Evolutionary conservation across 371 early-diverging fungal genomes (phyloP), one percentile per base, ranked within the genome.

Genomic region (Syncephalastrum racemosum): DNA sequence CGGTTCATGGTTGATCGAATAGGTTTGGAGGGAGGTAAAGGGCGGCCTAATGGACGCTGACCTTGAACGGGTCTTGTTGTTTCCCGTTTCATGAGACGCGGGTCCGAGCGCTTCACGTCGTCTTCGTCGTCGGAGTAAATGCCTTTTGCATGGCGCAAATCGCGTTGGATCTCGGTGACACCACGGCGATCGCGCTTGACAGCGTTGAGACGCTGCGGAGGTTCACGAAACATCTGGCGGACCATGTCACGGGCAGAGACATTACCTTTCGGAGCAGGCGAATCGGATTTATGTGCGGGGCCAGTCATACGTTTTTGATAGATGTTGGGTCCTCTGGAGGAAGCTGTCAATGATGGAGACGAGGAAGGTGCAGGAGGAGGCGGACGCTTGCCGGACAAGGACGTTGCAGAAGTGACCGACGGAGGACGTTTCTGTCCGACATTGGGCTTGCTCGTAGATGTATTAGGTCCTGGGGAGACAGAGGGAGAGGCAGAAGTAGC

Each of bases 111-210:
- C 46, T 15, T 4, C 49, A 36, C 12, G 12, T 50, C 51, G 24
- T 59, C 63, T 42, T 67, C 70, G 16, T 71, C 71, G 53, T 74
- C 75, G 1, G 71, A 71, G 53, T 66, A 56, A 31, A 64, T 61
- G n/a, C 75, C 75, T 42, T 61, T 68, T 15, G 47, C 27, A 44
- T 67, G 71, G n/a, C 77, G 68, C 19, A 74, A 50, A 12, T 75
- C 75, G n/a, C 72, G 53, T 46, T 78, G 78, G 44, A 72, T 63
- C 41, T 78, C 75, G 13, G 54, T 53, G 43, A 78, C 64, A 3
- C 65, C 53, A 5, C 73, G 68, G 6, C 60, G 56, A 59, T 78
- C 78, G 23, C 70, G 63, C 44, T 53, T 63, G 59, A 48, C 60
- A 51, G 16, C 66, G 59, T 51, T 62, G 53, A 57, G 52, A 60